These are phyloP conservation scores for Viola pubescens DNA, from an alignment of 441 rosid genomes.

Conservation along the genomic window DNA sequence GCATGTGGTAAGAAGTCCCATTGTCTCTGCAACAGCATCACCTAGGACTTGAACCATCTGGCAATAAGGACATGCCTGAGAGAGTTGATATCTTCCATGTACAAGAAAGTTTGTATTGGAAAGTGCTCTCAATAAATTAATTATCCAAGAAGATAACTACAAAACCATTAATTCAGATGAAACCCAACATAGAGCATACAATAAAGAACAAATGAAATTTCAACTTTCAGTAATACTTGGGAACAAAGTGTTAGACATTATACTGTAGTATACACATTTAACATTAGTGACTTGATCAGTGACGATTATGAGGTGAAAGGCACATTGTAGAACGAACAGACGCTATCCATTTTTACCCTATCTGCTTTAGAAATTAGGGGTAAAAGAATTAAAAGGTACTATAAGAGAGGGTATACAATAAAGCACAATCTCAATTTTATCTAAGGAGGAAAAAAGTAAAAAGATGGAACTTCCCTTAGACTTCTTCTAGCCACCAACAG, in stretches of 20 bases:
- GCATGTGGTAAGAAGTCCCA: conserved; percentile 34
- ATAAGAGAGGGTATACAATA: conserved; percentile 10
- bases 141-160: too few relatives aligned
- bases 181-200: neutral
- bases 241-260: neutral
- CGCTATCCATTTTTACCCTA: conserved; percentile 22
- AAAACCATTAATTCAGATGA: too few relatives aligned
- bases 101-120: too few relatives aligned
- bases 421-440: conserved; percentile 14
- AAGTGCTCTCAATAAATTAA: too few relatives aligned
- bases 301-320: conserved; percentile 15
- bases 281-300: conserved; percentile 22
- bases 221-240: neutral
- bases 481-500: conserved; percentile 37
- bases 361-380: conserved; percentile 17
- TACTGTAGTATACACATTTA: conserved; percentile 19
- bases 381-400: neutral
- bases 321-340: conserved; percentile 15
- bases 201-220: neutral
- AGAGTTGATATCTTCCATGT: neutral
- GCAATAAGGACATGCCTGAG: neutral
- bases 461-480: conserved; percentile 6
- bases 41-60: neutral
- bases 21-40: conserved; percentile 36
- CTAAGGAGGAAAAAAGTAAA: conserved; percentile 5